Conservation (phyloP, 495 filamentous ascomycete species). For the Aspergillus haitiensis region DNA sequence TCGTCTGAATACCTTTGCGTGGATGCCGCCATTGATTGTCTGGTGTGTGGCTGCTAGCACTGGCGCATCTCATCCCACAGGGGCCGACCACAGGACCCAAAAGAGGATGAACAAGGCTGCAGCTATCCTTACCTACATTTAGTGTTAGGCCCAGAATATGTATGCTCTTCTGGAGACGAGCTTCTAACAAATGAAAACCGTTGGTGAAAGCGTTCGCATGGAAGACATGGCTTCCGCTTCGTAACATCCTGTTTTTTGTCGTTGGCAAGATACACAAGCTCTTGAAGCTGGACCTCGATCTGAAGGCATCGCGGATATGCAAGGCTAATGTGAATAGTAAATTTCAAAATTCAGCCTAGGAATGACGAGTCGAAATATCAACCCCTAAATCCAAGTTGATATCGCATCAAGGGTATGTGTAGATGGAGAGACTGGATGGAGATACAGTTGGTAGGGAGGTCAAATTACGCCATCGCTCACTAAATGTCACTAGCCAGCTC, state of each 20-base stretch:
- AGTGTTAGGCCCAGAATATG: slow-evolving; percentile 14
- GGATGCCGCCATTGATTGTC: slow-evolving; percentile 40
- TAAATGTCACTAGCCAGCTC: too few relatives aligned
- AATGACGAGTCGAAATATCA: too few relatives aligned
- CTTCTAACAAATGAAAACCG: slow-evolving; percentile 34
- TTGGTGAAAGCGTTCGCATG: slow-evolving; percentile 41
- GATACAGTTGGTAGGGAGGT: too few relatives aligned
- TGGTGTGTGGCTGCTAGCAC: slow-evolving; percentile 43
- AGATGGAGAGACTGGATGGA: too few relatives aligned
- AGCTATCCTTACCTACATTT: slow-evolving; percentile 55
- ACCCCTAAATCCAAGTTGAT: too few relatives aligned
- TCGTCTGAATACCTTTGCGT: slow-evolving; percentile 30
- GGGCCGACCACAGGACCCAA: slow-evolving; percentile 39
- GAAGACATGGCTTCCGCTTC: slow-evolving; percentile 39
- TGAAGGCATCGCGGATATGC: slow-evolving; percentile 35
- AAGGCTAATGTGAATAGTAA: not conserved
- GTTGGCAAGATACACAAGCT: slow-evolving; percentile 45
- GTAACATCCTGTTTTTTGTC: slow-evolving; percentile 49
- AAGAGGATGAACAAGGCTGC: slow-evolving; percentile 55
- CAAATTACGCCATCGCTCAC: too few relatives aligned
- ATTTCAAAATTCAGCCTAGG: too few relatives aligned
- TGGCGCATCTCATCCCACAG: slow-evolving; percentile 31
- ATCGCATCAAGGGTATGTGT: too few relatives aligned
- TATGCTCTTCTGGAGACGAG: slow-evolving; percentile 5
- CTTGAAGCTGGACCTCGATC: slow-evolving; percentile 46